Base-by-base conservation (phyloP, 345 rosid genomes). In the Euphorbia pulcherrima region DNA sequence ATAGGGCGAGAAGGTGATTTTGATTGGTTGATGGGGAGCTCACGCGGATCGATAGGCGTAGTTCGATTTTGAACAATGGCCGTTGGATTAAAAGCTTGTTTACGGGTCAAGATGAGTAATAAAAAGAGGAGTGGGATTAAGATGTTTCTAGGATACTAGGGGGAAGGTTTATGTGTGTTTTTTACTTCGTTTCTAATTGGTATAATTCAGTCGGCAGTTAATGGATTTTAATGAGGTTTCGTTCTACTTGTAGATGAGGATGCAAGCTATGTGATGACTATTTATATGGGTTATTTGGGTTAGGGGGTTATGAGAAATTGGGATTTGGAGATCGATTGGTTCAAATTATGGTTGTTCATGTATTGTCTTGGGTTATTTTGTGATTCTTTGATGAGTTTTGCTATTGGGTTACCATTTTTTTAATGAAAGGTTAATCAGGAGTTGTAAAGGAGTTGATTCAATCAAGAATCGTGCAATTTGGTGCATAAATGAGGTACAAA, bases 1-100 rank as follows among this genome's bases (percentile, higher is more conserved):
- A 69, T 59, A 41, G 8, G 12, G 30, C 16, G 9, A 68, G 40
- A 69, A 28, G 60, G 60, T 29, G 69, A 23, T 13, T 46, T 21
- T 75, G 79, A 81, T 78, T 81, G 79, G 84, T 52, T 8, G 60
- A 39, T 24, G 62, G 4, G 41, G 3, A 14, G 18, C 17, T 7
- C 62, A 63, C 75, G 40, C 62, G 75, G 80, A 81, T 78, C 48
- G 40, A 8, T 13, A 3, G 0, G 2, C 1, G 18, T 33, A 0
- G 5, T 13, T 3, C 35, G 18, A 62, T 3, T 77, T 74, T 72
- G 26, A 78, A 81, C 54, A 0, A 23, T 21, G 21, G 3, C 67
- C 74, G 75, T 78, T 40, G 54, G 74, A 72, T 74, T 47, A 5
- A 4, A 21, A 14, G 14, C 21, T 29, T 35, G 48, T 81, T 47